Evolutionary conservation across 371 early-diverging fungal genomes (phyloP).

Genomic region (Saksenaea oblongispora): DNA sequence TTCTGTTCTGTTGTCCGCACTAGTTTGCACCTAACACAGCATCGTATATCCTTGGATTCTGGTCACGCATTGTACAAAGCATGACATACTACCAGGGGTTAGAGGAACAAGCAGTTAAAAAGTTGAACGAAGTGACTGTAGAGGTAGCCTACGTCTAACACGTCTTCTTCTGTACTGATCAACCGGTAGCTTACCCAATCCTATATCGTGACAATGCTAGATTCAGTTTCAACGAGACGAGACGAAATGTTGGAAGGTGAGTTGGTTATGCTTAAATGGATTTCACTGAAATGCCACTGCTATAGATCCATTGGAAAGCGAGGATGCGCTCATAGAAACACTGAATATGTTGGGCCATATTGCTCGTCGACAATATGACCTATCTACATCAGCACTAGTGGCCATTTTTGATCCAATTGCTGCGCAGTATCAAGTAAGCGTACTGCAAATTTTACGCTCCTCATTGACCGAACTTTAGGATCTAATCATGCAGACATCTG

Average conservation of each 20-base stretch:
- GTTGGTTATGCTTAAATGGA: background rate
- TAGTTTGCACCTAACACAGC: conserved; percentile 53
- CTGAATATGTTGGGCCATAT: conserved; percentile 71
- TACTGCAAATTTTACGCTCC: background rate
- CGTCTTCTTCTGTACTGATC: background rate
- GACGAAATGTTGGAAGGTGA: conserved; percentile 63
- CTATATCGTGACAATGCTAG: conserved; percentile 52
- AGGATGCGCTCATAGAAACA: conserved; percentile 63
- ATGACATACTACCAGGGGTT: conserved; percentile 45
- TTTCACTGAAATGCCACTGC: background rate
- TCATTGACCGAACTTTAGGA: background rate
- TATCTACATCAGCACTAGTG: conserved; percentile 54
- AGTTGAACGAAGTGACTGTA: conserved; percentile 24
- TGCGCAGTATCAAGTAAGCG: conserved; percentile 46
- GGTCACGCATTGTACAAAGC: conserved; percentile 72
- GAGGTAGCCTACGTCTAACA: background rate
- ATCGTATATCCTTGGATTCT: conserved; percentile 78
- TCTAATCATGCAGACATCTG: conserved; percentile 18
- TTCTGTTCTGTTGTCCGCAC: background rate
- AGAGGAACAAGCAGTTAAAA: conserved; percentile 18
- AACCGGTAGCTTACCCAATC: conserved; percentile 34
- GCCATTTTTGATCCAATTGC: conserved; percentile 66
- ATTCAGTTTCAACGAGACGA: conserved; percentile 47
- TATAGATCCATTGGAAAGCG: conserved; percentile 70
- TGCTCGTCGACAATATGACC: conserved; percentile 69